A percentile compares a stretch with the other conserved stretches of the same genome.
Evolutionary conservation across 768 basidiomycete genomes (phyloP).

Genomic region (Termitomyces sp.): DNA sequence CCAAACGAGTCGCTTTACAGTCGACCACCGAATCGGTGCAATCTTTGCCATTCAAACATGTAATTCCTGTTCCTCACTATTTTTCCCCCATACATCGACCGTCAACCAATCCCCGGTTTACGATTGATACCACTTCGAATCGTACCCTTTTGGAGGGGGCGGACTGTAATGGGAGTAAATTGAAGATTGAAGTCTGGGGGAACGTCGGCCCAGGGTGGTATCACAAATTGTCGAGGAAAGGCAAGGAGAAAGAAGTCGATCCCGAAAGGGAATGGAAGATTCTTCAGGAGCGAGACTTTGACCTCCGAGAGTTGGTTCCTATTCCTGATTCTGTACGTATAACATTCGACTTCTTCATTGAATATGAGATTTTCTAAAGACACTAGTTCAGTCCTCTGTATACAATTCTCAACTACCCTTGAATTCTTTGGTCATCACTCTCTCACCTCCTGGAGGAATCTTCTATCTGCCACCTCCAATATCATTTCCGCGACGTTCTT

Average conservation of each 20-base stretch:
- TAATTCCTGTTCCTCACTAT: conserved; percentile 52
- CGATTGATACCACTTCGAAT: conserved; percentile 48
- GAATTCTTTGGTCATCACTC: conserved; percentile 68
- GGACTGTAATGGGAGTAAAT: conserved; percentile 46
- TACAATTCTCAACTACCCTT: conserved; percentile 51
- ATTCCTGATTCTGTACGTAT: conserved; percentile 60
- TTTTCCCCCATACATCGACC: conserved; percentile 78
- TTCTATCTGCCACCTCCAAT: conserved; percentile 51
- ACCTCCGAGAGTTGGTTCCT: conserved; percentile 53
- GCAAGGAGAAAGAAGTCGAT: conserved; percentile 30
- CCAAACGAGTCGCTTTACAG: conserved; percentile 10
- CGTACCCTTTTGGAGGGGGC: conserved; percentile 54
- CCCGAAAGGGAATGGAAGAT: conserved; percentile 50
- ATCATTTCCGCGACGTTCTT: conserved; percentile 35
- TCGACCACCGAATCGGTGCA: conserved; percentile 12
- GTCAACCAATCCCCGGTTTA: conserved; percentile 80
- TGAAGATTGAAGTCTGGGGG: conserved; percentile 63
- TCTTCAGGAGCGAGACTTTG: conserved; percentile 65
- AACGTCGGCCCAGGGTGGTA: conserved; percentile 30
- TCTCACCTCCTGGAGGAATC: conserved; percentile 58
- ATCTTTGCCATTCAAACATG: conserved; percentile 22
- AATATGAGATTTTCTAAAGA: conserved; percentile 14
- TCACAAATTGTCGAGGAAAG: conserved; percentile 39
- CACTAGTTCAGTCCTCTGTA: conserved; percentile 23
- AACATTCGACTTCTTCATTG: not conserved